Percentiles rank a stretch among this genome's conserved stretches.
Conservation (phyloP, 225 moss, liverwort and hornwort genomes). For the Antitrichia curtipendula region DNA sequence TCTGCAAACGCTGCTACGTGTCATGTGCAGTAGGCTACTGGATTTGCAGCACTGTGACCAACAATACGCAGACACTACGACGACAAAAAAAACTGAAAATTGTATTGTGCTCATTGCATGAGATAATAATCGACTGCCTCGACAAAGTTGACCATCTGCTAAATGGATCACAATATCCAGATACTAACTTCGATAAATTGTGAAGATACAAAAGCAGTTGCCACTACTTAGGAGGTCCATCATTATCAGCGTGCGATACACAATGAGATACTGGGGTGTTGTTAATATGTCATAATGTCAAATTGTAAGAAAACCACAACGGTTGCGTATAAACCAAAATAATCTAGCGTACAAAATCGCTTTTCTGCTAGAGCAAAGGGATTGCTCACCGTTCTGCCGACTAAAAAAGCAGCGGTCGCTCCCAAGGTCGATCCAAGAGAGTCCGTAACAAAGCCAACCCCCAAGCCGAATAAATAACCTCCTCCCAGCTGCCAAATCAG, state of each 20-base stretch:
- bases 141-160: neutral
- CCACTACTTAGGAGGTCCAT: neutral
- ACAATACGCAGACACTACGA: neutral
- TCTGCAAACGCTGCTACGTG: neutral
- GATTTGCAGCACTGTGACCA: neutral
- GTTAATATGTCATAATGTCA: neutral
- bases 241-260: neutral
- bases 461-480: slow-evolving; percentile 89
- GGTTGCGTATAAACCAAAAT: neutral
- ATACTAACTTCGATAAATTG: neutral
- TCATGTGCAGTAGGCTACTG: neutral
- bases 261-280: neutral
- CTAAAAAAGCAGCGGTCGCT: slow-evolving; percentile 80
- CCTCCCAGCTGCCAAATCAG: slow-evolving; percentile 74
- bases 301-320: neutral
- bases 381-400: slow-evolving; percentile 81
- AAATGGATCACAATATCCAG: neutral
- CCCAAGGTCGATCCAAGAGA: slow-evolving; percentile 82
- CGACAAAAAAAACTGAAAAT: neutral
- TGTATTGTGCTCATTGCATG: neutral
- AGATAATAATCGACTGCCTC: neutral
- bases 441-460: slow-evolving; percentile 81
- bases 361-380: neutral
- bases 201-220: neutral
- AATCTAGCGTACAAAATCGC: neutral